phyloP scores from a whole-genome alignment of 2,329 filamentous ascomycete genomes.

The Dactylellina sp. region DNA sequence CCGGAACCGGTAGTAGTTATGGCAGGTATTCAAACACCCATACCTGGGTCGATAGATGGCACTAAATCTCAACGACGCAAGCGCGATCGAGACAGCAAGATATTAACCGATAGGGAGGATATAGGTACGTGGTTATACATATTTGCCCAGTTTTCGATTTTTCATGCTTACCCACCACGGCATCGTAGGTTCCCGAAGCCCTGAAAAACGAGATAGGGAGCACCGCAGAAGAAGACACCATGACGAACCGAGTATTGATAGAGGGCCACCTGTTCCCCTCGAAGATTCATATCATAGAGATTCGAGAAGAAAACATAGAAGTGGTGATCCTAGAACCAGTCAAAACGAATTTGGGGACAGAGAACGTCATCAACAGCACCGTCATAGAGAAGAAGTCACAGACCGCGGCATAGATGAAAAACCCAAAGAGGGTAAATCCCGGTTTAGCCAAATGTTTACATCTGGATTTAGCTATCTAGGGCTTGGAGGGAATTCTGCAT shows the following conservation, averaged over 20 bases:
- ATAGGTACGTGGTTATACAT: conserved; percentile 21
- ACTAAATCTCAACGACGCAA: conserved; percentile 35
- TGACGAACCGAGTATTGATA: conserved; percentile 30
- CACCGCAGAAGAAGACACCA: conserved; percentile 67
- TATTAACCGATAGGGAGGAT: conserved; percentile 31
- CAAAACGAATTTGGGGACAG: conserved; percentile 37
- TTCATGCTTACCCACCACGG: conserved; percentile 1
- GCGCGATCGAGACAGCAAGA: conserved; percentile 37
- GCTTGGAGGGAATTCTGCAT: conserved; percentile 25
- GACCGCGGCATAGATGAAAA: conserved; percentile 31
- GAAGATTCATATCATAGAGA: conserved; percentile 29
- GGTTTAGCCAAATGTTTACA: conserved; percentile 48
- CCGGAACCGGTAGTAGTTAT: conserved; percentile 7
- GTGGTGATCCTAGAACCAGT: conserved; percentile 37
- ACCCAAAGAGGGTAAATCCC: conserved; percentile 45
- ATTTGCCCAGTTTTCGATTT: not conserved
- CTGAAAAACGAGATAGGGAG: conserved; percentile 66
- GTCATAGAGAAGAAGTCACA: conserved; percentile 33
- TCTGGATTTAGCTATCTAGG: conserved; percentile 38
- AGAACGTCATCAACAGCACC: conserved; percentile 40
- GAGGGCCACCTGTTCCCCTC: conserved; percentile 15
- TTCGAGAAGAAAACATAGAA: conserved; percentile 37
- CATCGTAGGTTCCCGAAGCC: conserved; percentile 43
- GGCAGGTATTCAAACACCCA: conserved; percentile 72
- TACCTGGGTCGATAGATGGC: conserved; percentile 66